These are phyloP conservation scores for Leptosphaerulina australis DNA, from an alignment of 2,329 filamentous ascomycete species.

Conservation along the genomic window DNA sequence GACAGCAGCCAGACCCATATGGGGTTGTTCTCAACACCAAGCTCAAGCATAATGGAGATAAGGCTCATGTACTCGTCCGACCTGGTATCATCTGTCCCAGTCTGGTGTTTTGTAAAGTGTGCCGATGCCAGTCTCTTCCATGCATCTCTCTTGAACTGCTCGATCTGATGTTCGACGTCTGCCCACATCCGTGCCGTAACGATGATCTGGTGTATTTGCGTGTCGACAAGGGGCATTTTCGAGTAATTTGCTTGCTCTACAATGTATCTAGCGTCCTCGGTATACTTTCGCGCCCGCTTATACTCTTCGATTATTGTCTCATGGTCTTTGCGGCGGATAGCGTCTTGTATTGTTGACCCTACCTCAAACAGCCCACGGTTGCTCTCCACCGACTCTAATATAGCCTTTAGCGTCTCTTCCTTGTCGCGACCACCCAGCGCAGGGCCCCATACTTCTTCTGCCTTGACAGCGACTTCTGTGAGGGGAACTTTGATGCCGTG, in stretches of 20 bases:
- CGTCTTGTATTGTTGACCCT: slow-evolving; percentile 76
- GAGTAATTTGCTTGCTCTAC: slow-evolving; percentile 60
- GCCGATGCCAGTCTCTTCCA: slow-evolving; percentile 80
- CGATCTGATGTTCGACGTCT: slow-evolving; percentile 86
- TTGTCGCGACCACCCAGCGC: slow-evolving; percentile 89
- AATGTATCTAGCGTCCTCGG: slow-evolving; percentile 75
- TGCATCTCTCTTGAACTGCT: slow-evolving; percentile 83
- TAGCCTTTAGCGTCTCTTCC: slow-evolving; percentile 81
- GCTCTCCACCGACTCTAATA: slow-evolving; percentile 76
- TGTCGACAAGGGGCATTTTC: slow-evolving; percentile 68
- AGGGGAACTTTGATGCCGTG: slow-evolving; percentile 78
- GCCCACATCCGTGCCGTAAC: slow-evolving; percentile 94
- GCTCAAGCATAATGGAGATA: slow-evolving; percentile 85
- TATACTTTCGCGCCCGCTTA: slow-evolving; percentile 77
- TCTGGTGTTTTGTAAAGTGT: slow-evolving; percentile 60
- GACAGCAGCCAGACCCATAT: slow-evolving; percentile 96
- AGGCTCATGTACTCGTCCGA: slow-evolving; percentile 89
- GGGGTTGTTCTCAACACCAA: slow-evolving; percentile 93
- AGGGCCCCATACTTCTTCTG: slow-evolving; percentile 96
- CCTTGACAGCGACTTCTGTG: slow-evolving; percentile 88
- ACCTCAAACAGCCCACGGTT: slow-evolving; percentile 84
- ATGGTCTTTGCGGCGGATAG: slow-evolving; percentile 89
- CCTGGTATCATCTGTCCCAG: slow-evolving; percentile 56
- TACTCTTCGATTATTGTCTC: slow-evolving; percentile 88
- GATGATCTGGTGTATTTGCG: slow-evolving; percentile 83